These are phyloP conservation scores for Acanthamoeba culbertsoni DNA, from an alignment of 208 protist species.

Conservation along the genomic window DNA sequence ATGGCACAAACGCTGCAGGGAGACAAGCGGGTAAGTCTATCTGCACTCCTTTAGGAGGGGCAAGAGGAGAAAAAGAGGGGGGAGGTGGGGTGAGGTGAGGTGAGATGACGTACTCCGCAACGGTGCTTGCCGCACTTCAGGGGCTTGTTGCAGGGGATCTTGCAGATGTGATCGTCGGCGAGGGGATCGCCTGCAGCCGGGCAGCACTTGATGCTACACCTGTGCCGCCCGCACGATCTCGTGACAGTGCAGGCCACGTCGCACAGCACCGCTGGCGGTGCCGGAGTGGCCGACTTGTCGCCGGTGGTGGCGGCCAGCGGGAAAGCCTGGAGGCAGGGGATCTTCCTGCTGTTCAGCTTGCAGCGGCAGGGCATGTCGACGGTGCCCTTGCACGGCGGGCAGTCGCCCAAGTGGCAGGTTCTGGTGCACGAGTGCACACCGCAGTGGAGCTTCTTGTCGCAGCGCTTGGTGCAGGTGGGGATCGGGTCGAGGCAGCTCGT, in stretches of 20 bases:
- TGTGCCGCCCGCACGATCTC: slow-evolving; percentile 68
- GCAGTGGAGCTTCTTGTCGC: slow-evolving; percentile 74
- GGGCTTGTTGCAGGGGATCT: slow-evolving; percentile 65
- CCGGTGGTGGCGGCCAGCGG: not conserved
- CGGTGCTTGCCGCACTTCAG: slow-evolving; percentile 73
- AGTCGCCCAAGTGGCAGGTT: slow-evolving; percentile 57
- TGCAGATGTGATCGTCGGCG: slow-evolving; percentile 73
- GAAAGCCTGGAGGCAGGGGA: not conserved
- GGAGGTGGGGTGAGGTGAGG: not conserved
- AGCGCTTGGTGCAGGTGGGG: slow-evolving; percentile 66
- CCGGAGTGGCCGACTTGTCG: not conserved
- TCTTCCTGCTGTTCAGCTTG: slow-evolving; percentile 5
- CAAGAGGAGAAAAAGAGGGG: not conserved
- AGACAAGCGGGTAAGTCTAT: not conserved
- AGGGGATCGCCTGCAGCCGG: slow-evolving; percentile 27
- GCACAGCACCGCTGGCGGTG: slow-evolving; percentile 70
- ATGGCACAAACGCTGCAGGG: slow-evolving; percentile 14
- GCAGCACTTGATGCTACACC: slow-evolving; percentile 73
- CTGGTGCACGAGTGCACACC: slow-evolving; percentile 57
- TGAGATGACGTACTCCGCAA: slow-evolving; percentile 68
- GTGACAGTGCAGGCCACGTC: slow-evolving; percentile 46
- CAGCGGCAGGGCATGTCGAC: slow-evolving; percentile 49
- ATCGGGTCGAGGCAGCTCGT: slow-evolving; percentile 71
- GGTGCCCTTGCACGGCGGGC: slow-evolving; percentile 26
- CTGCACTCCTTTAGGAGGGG: too few species aligned